A percentile compares a stretch with the other conserved stretches of the same genome.
Conservation (phyloP, 768 basidiomycete genomes). For the Lyophyllum atratum region DNA sequence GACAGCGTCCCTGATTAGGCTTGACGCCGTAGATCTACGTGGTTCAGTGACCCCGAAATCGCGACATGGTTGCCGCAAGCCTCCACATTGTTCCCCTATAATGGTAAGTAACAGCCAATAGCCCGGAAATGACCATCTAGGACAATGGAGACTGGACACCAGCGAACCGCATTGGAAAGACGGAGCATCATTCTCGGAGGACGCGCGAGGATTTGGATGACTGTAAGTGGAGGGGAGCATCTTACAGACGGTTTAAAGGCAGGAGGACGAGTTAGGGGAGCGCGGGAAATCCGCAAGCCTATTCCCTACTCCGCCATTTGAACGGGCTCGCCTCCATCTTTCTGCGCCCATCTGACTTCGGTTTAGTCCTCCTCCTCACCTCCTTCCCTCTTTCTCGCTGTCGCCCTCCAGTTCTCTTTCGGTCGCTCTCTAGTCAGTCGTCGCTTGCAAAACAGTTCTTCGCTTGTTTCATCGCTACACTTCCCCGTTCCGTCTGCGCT, state of each 20-base stretch:
- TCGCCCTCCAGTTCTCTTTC: slow-evolving; percentile 35
- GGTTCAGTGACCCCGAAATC: not conserved
- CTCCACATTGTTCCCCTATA: slow-evolving; percentile 33
- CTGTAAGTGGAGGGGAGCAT: slow-evolving; percentile 4
- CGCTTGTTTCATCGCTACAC: slow-evolving; percentile 30
- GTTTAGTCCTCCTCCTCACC: slow-evolving; percentile 12
- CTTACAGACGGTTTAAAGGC: slow-evolving; percentile 16
- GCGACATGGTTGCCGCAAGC: slow-evolving; percentile 6
- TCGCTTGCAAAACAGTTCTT: slow-evolving; percentile 38
- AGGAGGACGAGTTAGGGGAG: slow-evolving; percentile 22
- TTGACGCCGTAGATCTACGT: slow-evolving; percentile 13
- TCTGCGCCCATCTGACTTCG: slow-evolving; percentile 13
- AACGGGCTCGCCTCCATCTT: slow-evolving; percentile 23
- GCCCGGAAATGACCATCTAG: slow-evolving; percentile 12
- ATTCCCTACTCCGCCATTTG: slow-evolving; percentile 40
- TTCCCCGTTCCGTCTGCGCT: slow-evolving; percentile 19
- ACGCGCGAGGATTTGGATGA: not conserved
- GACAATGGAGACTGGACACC: slow-evolving; percentile 20
- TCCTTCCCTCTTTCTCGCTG: slow-evolving; percentile 27
- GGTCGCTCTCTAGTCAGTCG: slow-evolving; percentile 40
- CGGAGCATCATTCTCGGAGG: not conserved
- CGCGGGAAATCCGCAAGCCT: slow-evolving; percentile 35
- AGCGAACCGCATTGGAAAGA: not conserved
- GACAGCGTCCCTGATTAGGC: slow-evolving; percentile 14
- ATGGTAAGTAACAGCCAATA: slow-evolving; percentile 11